Conservation (phyloP, 306 rosid species). For the Malus sieversii region DNA sequence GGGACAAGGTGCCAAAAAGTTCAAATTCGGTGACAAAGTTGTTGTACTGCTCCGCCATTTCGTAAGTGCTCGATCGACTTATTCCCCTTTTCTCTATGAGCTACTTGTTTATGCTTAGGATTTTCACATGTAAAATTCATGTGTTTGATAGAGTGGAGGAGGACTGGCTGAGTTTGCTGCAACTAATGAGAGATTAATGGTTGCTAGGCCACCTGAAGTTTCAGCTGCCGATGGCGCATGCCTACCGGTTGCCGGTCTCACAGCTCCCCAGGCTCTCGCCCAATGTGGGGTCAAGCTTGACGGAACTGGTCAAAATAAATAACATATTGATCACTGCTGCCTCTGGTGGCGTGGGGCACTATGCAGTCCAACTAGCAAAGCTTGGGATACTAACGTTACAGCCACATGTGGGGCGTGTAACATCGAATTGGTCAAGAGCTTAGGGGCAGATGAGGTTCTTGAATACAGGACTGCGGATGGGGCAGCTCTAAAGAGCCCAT, state of each 20-base stretch:
- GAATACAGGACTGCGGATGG: slow-evolving; percentile 69
- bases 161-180: slow-evolving; percentile 60
- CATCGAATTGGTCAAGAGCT: slow-evolving; percentile 41
- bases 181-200: slow-evolving; percentile 36
- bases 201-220: slow-evolving; percentile 43
- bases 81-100: neutral
- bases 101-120: neutral
- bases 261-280: slow-evolving; percentile 59
- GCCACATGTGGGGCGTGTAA: slow-evolving; percentile 75
- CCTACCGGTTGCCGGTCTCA: slow-evolving; percentile 55
- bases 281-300: slow-evolving; percentile 47
- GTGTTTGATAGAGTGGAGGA: slow-evolving; percentile 45
- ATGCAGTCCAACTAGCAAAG: slow-evolving; percentile 78
- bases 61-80: slow-evolving; percentile 24
- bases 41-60: slow-evolving; percentile 22
- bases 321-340: slow-evolving; percentile 74
- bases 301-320: slow-evolving; percentile 26
- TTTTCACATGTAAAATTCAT: neutral
- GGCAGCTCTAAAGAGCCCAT: slow-evolving; percentile 53
- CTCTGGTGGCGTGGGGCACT: slow-evolving; percentile 78
- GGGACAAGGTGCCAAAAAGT: slow-evolving; percentile 51
- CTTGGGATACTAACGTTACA: slow-evolving; percentile 66
- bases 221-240: slow-evolving; percentile 54
- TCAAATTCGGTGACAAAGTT: slow-evolving; percentile 64
- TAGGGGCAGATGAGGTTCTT: slow-evolving; percentile 79